A percentile compares a stretch with the other conserved stretches of the same genome.
phyloP scores from a whole-genome alignment of 768 basidiomycete species.

The Tephrocybe sp. region DNA sequence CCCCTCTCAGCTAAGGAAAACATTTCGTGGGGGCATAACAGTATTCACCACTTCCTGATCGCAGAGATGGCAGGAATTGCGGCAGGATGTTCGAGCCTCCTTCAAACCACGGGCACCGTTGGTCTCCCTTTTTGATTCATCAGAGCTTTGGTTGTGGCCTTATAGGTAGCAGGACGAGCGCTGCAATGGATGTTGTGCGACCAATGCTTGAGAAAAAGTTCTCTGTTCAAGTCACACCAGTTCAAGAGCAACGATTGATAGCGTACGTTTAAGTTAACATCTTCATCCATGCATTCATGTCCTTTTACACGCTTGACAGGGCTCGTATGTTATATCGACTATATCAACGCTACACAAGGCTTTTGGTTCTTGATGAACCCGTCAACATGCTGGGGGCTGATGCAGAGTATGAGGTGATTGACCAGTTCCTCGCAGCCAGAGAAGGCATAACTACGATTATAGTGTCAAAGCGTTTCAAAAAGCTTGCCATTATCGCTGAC shows the following conservation, averaged over 20 bases:
- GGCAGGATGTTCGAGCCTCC: neutral
- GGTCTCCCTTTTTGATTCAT: neutral
- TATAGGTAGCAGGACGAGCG: neutral
- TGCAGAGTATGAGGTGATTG: neutral
- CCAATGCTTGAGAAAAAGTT: neutral
- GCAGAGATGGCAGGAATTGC: neutral
- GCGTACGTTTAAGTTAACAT: neutral
- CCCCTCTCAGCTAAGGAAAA: slow-evolving; percentile 33
- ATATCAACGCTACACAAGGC: neutral
- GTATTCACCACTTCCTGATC: neutral
- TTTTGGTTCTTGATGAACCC: slow-evolving; percentile 8
- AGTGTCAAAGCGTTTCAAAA: slow-evolving; percentile 3
- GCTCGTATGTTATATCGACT: slow-evolving; percentile 3
- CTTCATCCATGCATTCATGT: neutral
- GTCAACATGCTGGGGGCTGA: neutral
- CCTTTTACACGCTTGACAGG: neutral
- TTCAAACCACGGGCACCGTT: neutral
- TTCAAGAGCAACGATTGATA: neutral
- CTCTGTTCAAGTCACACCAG: neutral
- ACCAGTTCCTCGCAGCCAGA: neutral
- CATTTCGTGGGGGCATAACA: slow-evolving; percentile 28
- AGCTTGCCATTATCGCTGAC: slow-evolving; percentile 1
- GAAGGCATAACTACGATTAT: slow-evolving; percentile 3
- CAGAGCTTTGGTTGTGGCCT: neutral
- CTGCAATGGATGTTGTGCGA: neutral